Evolutionary conservation across 1,139 yeast genomes (phyloP).

Genomic region (Magnusiomyces suaveolens): DNA sequence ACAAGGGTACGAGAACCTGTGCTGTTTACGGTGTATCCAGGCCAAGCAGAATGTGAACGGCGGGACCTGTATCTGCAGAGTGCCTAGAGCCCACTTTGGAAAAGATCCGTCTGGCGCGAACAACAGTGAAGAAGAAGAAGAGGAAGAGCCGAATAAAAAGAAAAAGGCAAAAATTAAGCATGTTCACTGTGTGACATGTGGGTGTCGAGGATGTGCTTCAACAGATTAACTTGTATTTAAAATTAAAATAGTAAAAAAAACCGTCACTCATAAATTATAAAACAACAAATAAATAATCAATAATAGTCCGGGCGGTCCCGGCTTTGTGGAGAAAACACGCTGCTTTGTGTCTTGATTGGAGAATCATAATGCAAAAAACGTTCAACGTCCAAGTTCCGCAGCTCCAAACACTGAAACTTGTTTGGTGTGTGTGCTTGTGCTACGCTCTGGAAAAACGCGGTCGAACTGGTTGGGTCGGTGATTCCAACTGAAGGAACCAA

Average conservation of each 20-base stretch:
- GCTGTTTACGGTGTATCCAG: conserved; percentile 75
- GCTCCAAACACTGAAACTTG: conserved; percentile 6
- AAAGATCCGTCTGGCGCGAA: conserved; percentile 18
- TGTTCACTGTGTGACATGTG: conserved; percentile 73
- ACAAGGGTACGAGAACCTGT: conserved; percentile 77
- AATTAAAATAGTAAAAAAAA: background rate
- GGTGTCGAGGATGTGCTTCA: conserved; percentile 82
- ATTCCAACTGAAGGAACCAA: background rate
- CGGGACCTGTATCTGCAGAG: conserved; percentile 75
- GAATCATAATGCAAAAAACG: conserved; percentile 21
- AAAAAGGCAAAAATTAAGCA: conserved; percentile 21
- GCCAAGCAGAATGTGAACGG: conserved; percentile 54
- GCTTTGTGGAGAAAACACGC: conserved; percentile 21
- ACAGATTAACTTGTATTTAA: conserved; percentile 40
- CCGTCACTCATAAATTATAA: background rate
- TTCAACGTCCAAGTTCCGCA: conserved; percentile 11
- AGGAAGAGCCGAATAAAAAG: conserved; percentile 10
- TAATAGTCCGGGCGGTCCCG: conserved; percentile 5
- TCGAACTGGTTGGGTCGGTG: conserved; percentile 3
- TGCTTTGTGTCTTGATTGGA: conserved; percentile 26
- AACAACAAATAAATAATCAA: background rate
- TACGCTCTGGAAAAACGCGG: background rate
- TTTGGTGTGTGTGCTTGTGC: background rate
- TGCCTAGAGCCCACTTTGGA: conserved; percentile 47
- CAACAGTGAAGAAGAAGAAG: conserved; percentile 16